A percentile compares a stretch with the other conserved stretches of the same genome.
These are phyloP conservation scores for Coniochaeta sp. DNA, from an alignment of 2,329 filamentous ascomycete species.

Conservation along the genomic window DNA sequence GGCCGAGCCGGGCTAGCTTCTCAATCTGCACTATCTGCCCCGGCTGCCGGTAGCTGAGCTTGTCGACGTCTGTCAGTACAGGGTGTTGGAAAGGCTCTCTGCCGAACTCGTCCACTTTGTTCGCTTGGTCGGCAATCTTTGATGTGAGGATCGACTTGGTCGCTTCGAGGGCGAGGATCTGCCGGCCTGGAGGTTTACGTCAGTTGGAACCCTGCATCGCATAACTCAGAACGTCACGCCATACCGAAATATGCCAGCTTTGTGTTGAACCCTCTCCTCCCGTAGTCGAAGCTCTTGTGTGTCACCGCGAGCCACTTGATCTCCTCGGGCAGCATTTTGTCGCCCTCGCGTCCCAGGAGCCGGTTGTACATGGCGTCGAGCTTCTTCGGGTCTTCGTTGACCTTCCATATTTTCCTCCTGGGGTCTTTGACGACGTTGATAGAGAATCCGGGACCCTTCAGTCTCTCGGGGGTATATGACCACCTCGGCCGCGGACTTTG, in stretches of 20 bases:
- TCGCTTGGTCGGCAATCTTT: background rate
- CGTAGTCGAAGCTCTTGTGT: conserved; percentile 97
- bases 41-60: conserved; percentile 57
- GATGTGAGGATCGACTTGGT: conserved; percentile 17
- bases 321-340: conserved; percentile 75
- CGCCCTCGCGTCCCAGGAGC: conserved; percentile 67
- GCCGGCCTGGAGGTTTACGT: conserved; percentile 11
- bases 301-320: conserved; percentile 95
- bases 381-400: conserved; percentile 68
- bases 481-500: conserved; percentile 47
- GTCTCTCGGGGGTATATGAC: conserved; percentile 60
- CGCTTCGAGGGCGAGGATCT: conserved; percentile 18
- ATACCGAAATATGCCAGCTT: conserved; percentile 81
- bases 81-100: conserved; percentile 64
- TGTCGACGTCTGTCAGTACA: conserved; percentile 65
- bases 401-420: conserved; percentile 47
- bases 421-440: conserved; percentile 50
- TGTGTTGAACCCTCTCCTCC: conserved; percentile 89
- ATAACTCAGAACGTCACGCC: conserved; percentile 10
- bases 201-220: background rate
- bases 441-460: conserved; percentile 60
- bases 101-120: conserved; percentile 26
- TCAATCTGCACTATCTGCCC: conserved; percentile 54
- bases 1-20: conserved; percentile 61
- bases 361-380: conserved; percentile 72